Evolutionary conservation across 2,329 filamentous ascomycete genomes (phyloP), one percentile per base, ranked within the genome.

Genomic region (Fusarium floridanum): DNA sequence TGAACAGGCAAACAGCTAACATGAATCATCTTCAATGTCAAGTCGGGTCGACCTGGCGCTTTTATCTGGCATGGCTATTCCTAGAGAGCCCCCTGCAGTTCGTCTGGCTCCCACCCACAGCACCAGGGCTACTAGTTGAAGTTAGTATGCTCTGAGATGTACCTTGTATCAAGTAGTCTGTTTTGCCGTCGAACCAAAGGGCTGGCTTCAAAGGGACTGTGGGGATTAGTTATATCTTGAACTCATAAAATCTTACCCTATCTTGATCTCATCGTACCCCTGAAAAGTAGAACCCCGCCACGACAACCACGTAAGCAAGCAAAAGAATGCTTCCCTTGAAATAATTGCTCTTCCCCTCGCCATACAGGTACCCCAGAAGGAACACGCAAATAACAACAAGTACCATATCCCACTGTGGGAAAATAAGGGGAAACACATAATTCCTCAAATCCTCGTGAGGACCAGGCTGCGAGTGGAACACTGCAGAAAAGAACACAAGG

Each of bases 11-110:
- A 10, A 0, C 5, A 11, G 14, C 70, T 72, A 9, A 72, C 24
- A 20, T 14, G 2, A 5, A 1, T 2, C 2, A 43, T 32, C 17
- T 3, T 4, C 0, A 16, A 10, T 14, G 6, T 39, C 0, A 62
- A 72, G 70, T 3, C 70, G 70, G 0, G 61, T 66, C 2, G 71
- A 73, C 32, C 6, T 72, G 9, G 7, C 61, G 7, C 14, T 41
- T n/a, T 12, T 70, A 1, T 6, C 24, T 3, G 2, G 17, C 7
- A 36, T 57, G 32, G 32, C 29, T 6, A 36, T 34, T 24, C 53
- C 53, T 4, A 16, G 32, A 12, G n/a, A 22, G 9, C 53, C 53
- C 5, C 53, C 32, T 17, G 14, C 32, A 2, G 53, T 1, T 16
- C 20, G 53, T 4, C 14, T n/a, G 9, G 29, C 32, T 57, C 53